phyloP scores from a whole-genome alignment of 192 early-diverging fungal genomes.

The Diversispora eburnea region DNA sequence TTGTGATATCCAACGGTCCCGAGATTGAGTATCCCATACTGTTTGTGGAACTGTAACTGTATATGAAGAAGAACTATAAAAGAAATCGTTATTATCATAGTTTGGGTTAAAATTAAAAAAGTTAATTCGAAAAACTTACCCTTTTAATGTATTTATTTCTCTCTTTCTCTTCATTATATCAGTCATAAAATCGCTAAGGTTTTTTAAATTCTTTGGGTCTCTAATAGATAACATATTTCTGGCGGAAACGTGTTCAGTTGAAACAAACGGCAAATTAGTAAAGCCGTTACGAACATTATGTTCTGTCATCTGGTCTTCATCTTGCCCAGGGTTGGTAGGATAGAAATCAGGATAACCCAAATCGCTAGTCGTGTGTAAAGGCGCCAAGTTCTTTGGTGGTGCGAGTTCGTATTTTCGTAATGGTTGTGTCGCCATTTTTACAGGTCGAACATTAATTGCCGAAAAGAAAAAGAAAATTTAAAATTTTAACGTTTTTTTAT shows the following conservation, averaged over 20 bases:
- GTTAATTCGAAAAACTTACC: conserved; percentile 24
- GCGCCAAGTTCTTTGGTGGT: background rate
- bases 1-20: conserved; percentile 54
- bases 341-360: conserved; percentile 45
- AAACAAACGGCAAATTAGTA: conserved; percentile 42
- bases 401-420: background rate
- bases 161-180: conserved; percentile 37
- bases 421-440: background rate
- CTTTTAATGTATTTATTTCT: conserved; percentile 32
- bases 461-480: too few relatives aligned
- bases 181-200: conserved; percentile 31
- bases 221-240: conserved; percentile 49
- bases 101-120: background rate
- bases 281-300: conserved; percentile 56
- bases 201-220: conserved; percentile 44
- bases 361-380: background rate
- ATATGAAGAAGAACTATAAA: conserved; percentile 43
- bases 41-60: conserved; percentile 47
- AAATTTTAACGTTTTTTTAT: too few relatives aligned
- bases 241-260: conserved; percentile 53
- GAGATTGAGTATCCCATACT: conserved; percentile 43
- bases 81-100: background rate
- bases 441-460: too few relatives aligned
- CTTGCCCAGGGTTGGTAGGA: conserved; percentile 38
- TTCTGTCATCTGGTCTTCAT: conserved; percentile 52